Conservation (phyloP, 352 stramenopile genomes). For the Thraustochytrium striatum region DNA sequence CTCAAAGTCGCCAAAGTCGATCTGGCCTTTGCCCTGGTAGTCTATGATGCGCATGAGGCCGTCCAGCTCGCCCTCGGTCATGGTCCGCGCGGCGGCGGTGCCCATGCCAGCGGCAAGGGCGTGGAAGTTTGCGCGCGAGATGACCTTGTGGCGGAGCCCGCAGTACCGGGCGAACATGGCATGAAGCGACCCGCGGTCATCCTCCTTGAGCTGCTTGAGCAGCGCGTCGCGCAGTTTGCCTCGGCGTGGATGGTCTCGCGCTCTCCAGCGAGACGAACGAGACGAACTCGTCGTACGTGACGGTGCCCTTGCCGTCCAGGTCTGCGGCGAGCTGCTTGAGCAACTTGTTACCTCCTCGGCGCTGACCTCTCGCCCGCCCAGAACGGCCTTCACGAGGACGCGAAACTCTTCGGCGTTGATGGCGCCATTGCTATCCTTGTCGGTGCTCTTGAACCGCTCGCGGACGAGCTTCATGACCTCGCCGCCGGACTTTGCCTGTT, state of each 20-base stretch:
- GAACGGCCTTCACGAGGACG: slow-evolving; percentile 22
- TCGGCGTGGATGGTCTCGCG: background rate
- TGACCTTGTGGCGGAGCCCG: background rate
- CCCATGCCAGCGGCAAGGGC: background rate
- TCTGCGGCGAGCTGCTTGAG: slow-evolving; percentile 28
- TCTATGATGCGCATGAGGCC: slow-evolving; percentile 32
- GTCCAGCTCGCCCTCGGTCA: slow-evolving; percentile 18
- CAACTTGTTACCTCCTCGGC: background rate
- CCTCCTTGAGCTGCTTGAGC: background rate
- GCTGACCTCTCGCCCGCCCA: slow-evolving; percentile 12
- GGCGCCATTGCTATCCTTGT: slow-evolving; percentile 35
- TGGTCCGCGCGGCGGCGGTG: background rate
- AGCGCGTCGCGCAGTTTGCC: slow-evolving; percentile 19
- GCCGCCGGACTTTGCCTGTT: slow-evolving; percentile 26
- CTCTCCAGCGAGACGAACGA: slow-evolving; percentile 45
- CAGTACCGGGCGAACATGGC: slow-evolving; percentile 32
- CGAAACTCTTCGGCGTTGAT: slow-evolving; percentile 47
- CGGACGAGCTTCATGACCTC: slow-evolving; percentile 46
- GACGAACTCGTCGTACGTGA: slow-evolving; percentile 48
- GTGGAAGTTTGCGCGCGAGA: background rate
- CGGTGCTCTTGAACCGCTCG: slow-evolving; percentile 34
- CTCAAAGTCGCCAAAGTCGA: slow-evolving; percentile 39
- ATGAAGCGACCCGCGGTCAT: background rate
- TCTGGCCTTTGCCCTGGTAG: slow-evolving; percentile 27
- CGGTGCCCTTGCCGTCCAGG: slow-evolving; percentile 1